Conservation (phyloP, 148 eudicot genomes). For the Vaccinium corymbosum region DNA sequence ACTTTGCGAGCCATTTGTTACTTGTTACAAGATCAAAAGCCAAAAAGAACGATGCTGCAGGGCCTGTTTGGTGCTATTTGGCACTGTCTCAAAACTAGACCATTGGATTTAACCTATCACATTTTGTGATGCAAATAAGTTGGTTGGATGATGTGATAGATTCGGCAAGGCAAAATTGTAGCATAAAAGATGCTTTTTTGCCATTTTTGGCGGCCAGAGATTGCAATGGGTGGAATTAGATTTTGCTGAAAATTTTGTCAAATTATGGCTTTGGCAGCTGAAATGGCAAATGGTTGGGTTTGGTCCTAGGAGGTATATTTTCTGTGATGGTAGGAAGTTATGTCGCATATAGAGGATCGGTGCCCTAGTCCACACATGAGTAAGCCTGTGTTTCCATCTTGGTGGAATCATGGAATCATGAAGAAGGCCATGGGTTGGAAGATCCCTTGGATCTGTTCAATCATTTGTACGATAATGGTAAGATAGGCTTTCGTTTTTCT, state of each 20-base stretch:
- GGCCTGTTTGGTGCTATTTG: not conserved
- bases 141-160: not conserved
- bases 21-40: not conserved
- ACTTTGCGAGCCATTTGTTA: not conserved
- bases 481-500: too few relatives aligned
- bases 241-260: not conserved
- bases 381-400: too few relatives aligned
- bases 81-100: not conserved
- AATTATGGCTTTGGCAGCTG: not conserved
- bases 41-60: not conserved
- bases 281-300: not conserved
- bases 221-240: not conserved
- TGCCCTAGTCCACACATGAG: too few relatives aligned
- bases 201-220: not conserved
- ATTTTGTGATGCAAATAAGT: not conserved
- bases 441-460: too few relatives aligned
- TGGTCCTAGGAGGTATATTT: not conserved
- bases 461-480: too few relatives aligned
- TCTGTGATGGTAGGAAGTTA: not conserved
- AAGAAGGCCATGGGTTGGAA: too few relatives aligned
- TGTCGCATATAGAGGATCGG: too few relatives aligned
- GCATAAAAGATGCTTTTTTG: not conserved
- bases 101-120: not conserved
- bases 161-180: not conserved
- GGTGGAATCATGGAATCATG: too few relatives aligned